Conservation (phyloP, 345 rosid genomes). For the Boechera stricta region DNA sequence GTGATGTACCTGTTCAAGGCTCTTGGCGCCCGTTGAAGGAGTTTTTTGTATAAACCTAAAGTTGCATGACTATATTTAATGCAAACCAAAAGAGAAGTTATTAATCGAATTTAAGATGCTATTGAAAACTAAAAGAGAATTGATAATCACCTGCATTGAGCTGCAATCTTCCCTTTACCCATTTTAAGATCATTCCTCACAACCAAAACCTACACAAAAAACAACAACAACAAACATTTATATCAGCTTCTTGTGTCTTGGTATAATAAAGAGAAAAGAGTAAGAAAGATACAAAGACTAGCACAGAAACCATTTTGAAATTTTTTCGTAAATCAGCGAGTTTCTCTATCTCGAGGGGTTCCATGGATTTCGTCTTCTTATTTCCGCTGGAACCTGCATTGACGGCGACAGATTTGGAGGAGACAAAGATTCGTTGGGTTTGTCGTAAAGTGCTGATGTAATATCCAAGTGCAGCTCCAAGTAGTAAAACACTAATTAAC, state of each 20-base stretch:
- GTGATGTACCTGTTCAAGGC: conserved; percentile 71
- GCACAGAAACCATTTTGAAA: conserved; percentile 71
- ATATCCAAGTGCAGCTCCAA: conserved; percentile 85
- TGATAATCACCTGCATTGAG: conserved; percentile 83
- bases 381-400: conserved; percentile 35
- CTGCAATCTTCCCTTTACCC: conserved; percentile 99
- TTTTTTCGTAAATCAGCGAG: conserved; percentile 76
- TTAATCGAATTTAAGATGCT: not conserved
- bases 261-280: not conserved
- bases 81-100: conserved; percentile 15
- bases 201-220: conserved; percentile 72
- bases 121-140: not conserved
- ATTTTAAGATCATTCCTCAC: conserved; percentile 96
- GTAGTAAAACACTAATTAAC: conserved; percentile 66
- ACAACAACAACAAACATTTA: conserved; percentile 11
- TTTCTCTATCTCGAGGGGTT: conserved; percentile 78
- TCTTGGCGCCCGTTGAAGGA: conserved; percentile 76
- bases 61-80: conserved; percentile 82
- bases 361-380: conserved; percentile 60
- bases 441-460: conserved; percentile 62
- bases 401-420: conserved; percentile 41
- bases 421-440: conserved; percentile 46
- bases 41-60: conserved; percentile 89
- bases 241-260: conserved; percentile 11
- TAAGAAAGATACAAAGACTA: not conserved